phyloP scores from a whole-genome alignment of 2,329 filamentous ascomycete species.

The Colletotrichum falcatum region DNA sequence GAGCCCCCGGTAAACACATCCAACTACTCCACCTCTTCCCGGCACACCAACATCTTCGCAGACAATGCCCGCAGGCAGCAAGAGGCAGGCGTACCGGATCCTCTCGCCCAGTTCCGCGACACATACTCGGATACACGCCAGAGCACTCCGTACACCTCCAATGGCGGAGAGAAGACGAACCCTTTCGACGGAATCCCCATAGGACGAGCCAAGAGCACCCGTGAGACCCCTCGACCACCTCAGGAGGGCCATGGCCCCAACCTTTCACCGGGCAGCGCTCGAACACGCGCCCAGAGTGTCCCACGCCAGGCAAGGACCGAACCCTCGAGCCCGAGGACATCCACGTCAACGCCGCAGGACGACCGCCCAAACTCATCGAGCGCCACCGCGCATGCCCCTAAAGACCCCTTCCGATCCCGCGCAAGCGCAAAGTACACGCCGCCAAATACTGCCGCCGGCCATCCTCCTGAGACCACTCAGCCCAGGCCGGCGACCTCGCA shows the following conservation, averaged over 20 bases:
- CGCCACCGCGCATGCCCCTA: constrained; percentile 34
- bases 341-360: constrained; percentile 32
- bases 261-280: constrained; percentile 42
- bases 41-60: constrained; percentile 45
- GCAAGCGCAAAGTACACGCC: constrained; percentile 42
- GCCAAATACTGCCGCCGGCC: constrained; percentile 26
- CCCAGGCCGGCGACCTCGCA: constrained; percentile 18
- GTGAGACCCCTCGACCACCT: constrained; percentile 50
- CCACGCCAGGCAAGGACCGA: constrained; percentile 42
- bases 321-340: constrained; percentile 32
- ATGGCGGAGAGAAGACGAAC: constrained; percentile 70
- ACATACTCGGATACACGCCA: constrained; percentile 61
- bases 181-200: constrained; percentile 63
- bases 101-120: constrained; percentile 61
- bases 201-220: constrained; percentile 60
- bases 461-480: constrained; percentile 11
- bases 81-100: constrained; percentile 54
- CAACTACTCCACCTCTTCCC: constrained; percentile 60
- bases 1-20: constrained; percentile 64
- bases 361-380: constrained; percentile 32
- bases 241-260: constrained; percentile 41
- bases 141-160: constrained; percentile 67
- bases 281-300: constrained; percentile 50
- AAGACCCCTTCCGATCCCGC: constrained; percentile 38
- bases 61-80: constrained; percentile 42